Percentiles rank a stretch among this genome's conserved stretches.
Conservation (phyloP, 2,329 filamentous ascomycete species). For the Apiospora koreana region DNA sequence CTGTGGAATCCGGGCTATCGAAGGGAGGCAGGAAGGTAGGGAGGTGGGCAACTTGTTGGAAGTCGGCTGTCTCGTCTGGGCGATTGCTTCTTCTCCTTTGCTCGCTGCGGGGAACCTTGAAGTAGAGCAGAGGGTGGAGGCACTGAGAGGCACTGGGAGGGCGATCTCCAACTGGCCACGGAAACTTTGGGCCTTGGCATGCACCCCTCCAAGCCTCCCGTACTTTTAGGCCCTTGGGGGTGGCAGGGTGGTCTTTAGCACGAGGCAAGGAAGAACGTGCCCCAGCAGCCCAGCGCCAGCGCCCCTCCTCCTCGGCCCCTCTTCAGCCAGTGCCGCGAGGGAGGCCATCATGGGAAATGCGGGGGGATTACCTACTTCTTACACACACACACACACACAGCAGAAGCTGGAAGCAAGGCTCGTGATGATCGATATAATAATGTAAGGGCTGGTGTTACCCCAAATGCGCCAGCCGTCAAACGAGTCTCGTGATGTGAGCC, state of each 20-base stretch:
- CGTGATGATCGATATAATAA: conserved; percentile 1
- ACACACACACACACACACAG: too few relatives aligned
- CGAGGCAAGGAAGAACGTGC: too few relatives aligned
- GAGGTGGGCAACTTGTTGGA: neutral
- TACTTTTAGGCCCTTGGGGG: neutral
- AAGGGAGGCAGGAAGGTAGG: neutral
- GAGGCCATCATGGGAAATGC: neutral
- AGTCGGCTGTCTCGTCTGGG: neutral
- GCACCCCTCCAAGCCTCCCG: conserved; percentile 7
- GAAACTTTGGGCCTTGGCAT: conserved; percentile 1
- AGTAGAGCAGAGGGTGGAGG: too few relatives aligned
- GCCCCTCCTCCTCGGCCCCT: neutral
- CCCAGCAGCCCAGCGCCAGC: too few relatives aligned
- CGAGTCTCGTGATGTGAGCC: neutral
- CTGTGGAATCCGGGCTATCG: neutral
- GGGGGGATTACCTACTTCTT: neutral
- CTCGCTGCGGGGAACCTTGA: neutral
- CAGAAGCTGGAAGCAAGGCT: neutral
- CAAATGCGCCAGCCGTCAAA: neutral
- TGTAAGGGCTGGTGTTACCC: neutral
- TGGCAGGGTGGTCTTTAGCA: too few relatives aligned
- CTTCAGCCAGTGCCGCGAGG: neutral
- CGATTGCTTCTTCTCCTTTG: neutral
- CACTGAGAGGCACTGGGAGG: too few relatives aligned
- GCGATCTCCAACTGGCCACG: neutral